Base-by-base conservation (phyloP, 2,329 filamentous ascomycete genomes). In the Alternaria arborescens region DNA sequence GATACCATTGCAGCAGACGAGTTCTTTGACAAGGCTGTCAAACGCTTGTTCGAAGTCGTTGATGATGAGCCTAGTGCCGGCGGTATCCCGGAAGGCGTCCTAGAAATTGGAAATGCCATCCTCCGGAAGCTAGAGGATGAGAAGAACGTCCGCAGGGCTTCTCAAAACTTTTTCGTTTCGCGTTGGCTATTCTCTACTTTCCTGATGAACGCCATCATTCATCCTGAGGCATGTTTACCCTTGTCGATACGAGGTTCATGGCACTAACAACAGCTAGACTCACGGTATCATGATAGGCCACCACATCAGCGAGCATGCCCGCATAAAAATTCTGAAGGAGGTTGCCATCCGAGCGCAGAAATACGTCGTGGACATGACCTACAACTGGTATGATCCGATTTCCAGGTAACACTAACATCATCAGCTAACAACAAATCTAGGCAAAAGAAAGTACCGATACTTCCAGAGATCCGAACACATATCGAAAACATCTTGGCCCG, bases 131-230 rank as follows among this genome's bases (percentile, higher is more conserved):
- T 97, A 61, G 81, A 84, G 36, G 89, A 92, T 66, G 85, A 85
- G 66, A 89, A 90, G 67, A 87, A 87, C 66, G 88, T 91, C 63
- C 89, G 91, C 67, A 88, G 87, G 56, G 80, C 73, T 68, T 93
- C 93, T 40, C 88, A 93, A 64, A 89, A 89, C 69, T 96, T 94
- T 82, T 86, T 98, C 67, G 89, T 97, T 65, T 92, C 90, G 71
- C 91, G 94, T 75, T 99, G 94, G 89, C 89, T 97, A 64, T 97
- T 98, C 77, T 91, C 93, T 64, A 90, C 90, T 52, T 97, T 95
- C 79, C 83, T 98, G 36, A 86, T 92, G 47, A 90, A 91, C 70
- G 90, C 93, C 54, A 87, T 98, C 72, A 91, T 93, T 48, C 91
- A 95, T 72, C 95, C 95, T 11, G 95, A 99, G 85, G 93, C 88